Base-by-base conservation (phyloP, 2,329 filamentous ascomycete genomes). In the Aspergillus ibericus region DNA sequence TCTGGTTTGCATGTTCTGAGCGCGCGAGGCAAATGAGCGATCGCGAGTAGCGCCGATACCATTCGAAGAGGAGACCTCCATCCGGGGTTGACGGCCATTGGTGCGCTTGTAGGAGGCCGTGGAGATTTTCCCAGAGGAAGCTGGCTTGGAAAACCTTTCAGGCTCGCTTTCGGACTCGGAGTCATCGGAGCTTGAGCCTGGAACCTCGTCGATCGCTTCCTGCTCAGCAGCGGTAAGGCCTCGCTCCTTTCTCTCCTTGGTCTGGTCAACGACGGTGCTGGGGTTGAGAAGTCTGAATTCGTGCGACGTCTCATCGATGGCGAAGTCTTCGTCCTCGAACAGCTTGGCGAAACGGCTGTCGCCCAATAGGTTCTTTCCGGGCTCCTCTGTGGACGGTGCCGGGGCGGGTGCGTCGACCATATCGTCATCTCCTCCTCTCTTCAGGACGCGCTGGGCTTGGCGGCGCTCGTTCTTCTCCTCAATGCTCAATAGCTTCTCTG, bases 311-410 rank as follows among this genome's bases (percentile, higher is more conserved):
- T 99, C 95, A 74, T 99, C 93, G 59, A 99, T 90, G 68, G 85
- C 85, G 75, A 96, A 98, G 58, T 96, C 93, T 68, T 93, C 89
- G 73, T 98, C 92, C 71, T 97, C 88, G 78, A 98, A 99, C 61
- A 99, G 78, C 66, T 88, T 86, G 66, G 84, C 84, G 83, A 99
- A 98, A 80, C 95, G 93, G 52, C 87, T 83, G 74, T 99, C 95
- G 59, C 85, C 86, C 55, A 99, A 85, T 35, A 96, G 78, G 59
- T 87, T 88, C 62, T 83, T 86, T 63, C 82, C 80, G 47, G 72
- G 71, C 55, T 60, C 68, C 58, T 64, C 65, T 15, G 61, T 18
- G 44, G 58, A 18, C 20, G 55, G 53, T 62, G 55, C 65, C 15
- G 66, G 42, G 8, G 68, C 56, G 36, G 64, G 64, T 25, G 70